These are phyloP conservation scores for Cetraspora pellucida DNA, from an alignment of 192 early-diverging fungal genomes.

Conservation along the genomic window DNA sequence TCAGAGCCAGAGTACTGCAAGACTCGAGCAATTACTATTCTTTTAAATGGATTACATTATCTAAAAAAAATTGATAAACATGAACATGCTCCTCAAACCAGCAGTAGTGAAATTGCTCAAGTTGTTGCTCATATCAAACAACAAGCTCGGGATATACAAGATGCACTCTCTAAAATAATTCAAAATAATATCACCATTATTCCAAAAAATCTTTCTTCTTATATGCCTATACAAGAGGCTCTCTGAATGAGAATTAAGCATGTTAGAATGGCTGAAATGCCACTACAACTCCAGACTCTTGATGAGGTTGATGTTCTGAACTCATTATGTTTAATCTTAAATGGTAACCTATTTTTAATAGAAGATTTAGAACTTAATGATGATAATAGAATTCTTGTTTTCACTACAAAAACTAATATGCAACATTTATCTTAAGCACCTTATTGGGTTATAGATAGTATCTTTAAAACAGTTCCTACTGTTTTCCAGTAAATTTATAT, in stretches of 20 bases:
- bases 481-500: not conserved
- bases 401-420: slow-evolving; percentile 19
- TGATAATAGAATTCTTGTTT: slow-evolving; percentile 7
- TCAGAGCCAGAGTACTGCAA: not conserved
- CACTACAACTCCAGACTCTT: slow-evolving; percentile 4
- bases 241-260: slow-evolving; percentile 1
- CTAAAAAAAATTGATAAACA: slow-evolving; percentile 10
- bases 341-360: not conserved
- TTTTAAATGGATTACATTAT: not conserved
- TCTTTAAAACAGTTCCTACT: not conserved
- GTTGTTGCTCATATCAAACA: not conserved
- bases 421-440: not conserved
- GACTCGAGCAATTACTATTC: not conserved
- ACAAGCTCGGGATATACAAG: not conserved
- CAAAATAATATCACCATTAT: not conserved
- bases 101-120: not conserved
- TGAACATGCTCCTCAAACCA: slow-evolving; percentile 10
- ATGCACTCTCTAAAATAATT: not conserved
- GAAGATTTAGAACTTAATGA: not conserved
- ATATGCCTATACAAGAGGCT: slow-evolving; percentile 1
- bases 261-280: not conserved
- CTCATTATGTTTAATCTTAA: not conserved
- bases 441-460: slow-evolving; percentile 19
- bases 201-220: not conserved
- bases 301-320: not conserved